These are phyloP conservation scores for Monosporascus sp. DNA, from an alignment of 2,329 filamentous ascomycete species.

Conservation along the genomic window DNA sequence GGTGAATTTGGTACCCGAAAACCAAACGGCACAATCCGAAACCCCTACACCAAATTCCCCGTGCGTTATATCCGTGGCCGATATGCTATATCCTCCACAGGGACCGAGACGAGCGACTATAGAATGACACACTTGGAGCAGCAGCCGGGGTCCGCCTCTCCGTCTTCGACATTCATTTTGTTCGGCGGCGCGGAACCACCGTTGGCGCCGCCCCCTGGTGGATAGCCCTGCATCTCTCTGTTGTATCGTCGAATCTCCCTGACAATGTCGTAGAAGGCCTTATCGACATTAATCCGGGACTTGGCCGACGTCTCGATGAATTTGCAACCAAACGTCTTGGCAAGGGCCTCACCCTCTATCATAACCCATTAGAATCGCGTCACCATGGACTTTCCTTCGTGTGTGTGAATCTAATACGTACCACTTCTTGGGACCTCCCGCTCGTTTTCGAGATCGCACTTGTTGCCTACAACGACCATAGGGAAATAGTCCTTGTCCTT, in stretches of 20 bases:
- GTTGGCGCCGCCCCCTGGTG: slow-evolving; percentile 60
- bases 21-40: background rate
- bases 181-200: slow-evolving; percentile 55
- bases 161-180: slow-evolving; percentile 76
- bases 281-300: slow-evolving; percentile 96
- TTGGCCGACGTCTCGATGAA: slow-evolving; percentile 99
- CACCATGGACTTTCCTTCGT: background rate
- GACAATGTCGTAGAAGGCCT: slow-evolving; percentile 97
- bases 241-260: slow-evolving; percentile 97
- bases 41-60: slow-evolving; percentile 8
- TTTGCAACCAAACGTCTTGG: slow-evolving; percentile 86
- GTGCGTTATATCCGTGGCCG: slow-evolving; percentile 7
- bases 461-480: slow-evolving; percentile 98
- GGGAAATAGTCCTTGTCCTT: slow-evolving; percentile 99
- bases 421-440: slow-evolving; percentile 88
- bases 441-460: slow-evolving; percentile 94
- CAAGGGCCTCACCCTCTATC: slow-evolving; percentile 82
- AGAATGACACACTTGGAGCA: slow-evolving; percentile 84
- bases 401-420: slow-evolving; percentile 32
- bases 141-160: slow-evolving; percentile 66
- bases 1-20: background rate
- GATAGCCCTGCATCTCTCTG: slow-evolving; percentile 92
- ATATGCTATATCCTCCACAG: slow-evolving; percentile 1
- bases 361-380: background rate
- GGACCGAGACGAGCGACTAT: slow-evolving; percentile 42